Evolutionary conservation across 495 filamentous ascomycete species (phyloP).

Genomic region (Aspergillus hancockii): DNA sequence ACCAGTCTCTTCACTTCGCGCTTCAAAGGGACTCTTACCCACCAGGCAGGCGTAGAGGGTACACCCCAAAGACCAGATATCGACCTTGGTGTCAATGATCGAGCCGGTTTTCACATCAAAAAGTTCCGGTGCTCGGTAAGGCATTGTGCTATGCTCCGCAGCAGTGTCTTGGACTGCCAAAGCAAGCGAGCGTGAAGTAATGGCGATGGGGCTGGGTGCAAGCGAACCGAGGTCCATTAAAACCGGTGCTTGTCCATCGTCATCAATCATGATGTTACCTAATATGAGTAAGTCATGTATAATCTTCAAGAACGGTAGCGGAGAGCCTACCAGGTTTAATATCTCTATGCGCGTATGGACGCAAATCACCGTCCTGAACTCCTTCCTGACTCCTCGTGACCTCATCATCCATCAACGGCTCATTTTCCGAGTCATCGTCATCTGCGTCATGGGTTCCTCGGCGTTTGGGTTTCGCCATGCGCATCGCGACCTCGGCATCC

Average conservation of each 20-base stretch:
- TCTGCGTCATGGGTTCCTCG: constrained; percentile 43
- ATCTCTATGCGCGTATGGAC: constrained; percentile 92
- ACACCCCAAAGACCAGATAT: constrained; percentile 97
- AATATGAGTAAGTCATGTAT: constrained; percentile 19
- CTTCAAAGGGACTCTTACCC: constrained; percentile 95
- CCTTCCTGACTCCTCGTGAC: constrained; percentile 72
- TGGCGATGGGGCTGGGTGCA: constrained; percentile 83
- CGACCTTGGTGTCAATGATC: constrained; percentile 92
- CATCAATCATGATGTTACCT: constrained; percentile 97
- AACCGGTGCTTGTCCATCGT: constrained; percentile 82
- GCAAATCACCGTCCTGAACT: constrained; percentile 64
- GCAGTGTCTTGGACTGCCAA: constrained; percentile 90
- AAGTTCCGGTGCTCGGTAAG: constrained; percentile 94
- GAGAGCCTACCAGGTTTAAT: constrained; percentile 81
- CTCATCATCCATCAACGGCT: constrained; percentile 83
- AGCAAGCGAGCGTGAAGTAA: constrained; percentile 88
- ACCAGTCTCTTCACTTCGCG: constrained; percentile 91
- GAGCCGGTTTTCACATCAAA: constrained; percentile 97
- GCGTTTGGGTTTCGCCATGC: constrained; percentile 53
- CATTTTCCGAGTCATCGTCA: constrained; percentile 73
- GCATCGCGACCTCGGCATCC: constrained; percentile 59
- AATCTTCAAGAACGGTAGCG: background rate
- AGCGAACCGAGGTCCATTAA: constrained; percentile 98
- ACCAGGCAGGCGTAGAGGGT: constrained; percentile 95
- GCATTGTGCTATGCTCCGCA: constrained; percentile 96